Evolutionary conservation across 2,329 filamentous ascomycete genomes (phyloP).

Genomic region (Hymenotorrendiella dingleyae): DNA sequence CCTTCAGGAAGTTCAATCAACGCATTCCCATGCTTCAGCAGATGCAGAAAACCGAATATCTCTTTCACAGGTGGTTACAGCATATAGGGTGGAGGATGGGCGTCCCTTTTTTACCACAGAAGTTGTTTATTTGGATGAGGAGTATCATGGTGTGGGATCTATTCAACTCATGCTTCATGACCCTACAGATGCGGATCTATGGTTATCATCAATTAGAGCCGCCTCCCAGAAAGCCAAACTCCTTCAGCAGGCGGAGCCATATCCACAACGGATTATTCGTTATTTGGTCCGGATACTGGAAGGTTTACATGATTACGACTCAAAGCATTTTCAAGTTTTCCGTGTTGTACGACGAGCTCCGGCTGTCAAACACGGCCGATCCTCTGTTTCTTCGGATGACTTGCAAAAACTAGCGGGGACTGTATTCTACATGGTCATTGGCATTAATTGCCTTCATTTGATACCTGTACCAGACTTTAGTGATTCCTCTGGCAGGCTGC

Average conservation of each 20-base stretch:
- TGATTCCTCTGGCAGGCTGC: slow-evolving; percentile 38
- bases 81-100: slow-evolving; percentile 62
- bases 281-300: slow-evolving; percentile 58
- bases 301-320: slow-evolving; percentile 62
- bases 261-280: slow-evolving; percentile 54
- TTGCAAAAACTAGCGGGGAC: slow-evolving; percentile 57
- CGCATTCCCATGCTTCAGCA: slow-evolving; percentile 39
- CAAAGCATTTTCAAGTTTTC: slow-evolving; percentile 61
- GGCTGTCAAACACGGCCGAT: slow-evolving; percentile 45
- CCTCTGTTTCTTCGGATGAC: slow-evolving; percentile 53
- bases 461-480: slow-evolving; percentile 57
- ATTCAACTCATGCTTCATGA: slow-evolving; percentile 60
- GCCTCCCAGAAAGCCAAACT: slow-evolving; percentile 51
- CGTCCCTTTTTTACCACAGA: slow-evolving; percentile 61
- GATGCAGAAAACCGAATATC: slow-evolving; percentile 50
- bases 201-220: slow-evolving; percentile 56
- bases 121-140: slow-evolving; percentile 62
- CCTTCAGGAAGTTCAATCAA: slow-evolving; percentile 54
- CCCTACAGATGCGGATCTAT: slow-evolving; percentile 58
- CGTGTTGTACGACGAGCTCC: slow-evolving; percentile 60
- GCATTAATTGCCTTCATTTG: slow-evolving; percentile 63
- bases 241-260: slow-evolving; percentile 45
- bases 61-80: slow-evolving; percentile 60
- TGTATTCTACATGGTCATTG: slow-evolving; percentile 63
- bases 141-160: slow-evolving; percentile 52